Base-by-base conservation (phyloP, 2,329 filamentous ascomycete genomes). In the Aquanectria penicillioides region DNA sequence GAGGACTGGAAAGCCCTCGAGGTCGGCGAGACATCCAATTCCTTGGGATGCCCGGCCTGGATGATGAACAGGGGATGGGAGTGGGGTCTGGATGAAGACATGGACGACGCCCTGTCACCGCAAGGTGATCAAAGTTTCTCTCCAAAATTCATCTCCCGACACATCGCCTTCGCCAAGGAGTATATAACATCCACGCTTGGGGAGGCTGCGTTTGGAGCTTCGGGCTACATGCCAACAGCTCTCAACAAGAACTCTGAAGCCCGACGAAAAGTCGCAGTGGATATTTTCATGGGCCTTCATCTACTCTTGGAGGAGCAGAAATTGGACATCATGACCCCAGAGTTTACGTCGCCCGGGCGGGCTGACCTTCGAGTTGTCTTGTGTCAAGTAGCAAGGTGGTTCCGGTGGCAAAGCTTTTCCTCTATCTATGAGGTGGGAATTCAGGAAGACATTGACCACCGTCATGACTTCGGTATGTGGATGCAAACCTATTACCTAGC, bases 241-340 rank as follows among this genome's bases (percentile, higher is more conserved):
- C 56, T 78, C 3, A 75, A 75, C 44, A 77, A 83, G 48, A 84
- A 81, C 52, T 78, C 83, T 31, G 85, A 86, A 55, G 81, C 82
- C 46, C 84, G 87, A 37, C 81, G 84, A 54, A 88, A 82, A 69
- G 77, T 87, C 52, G 82, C 90, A 28, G 79, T 89, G 71, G 85
- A 91, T 69, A 82, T 91, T 48, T 84, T 94, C 31, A 80, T 96
- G 63, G 90, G 86, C 1, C 80, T 99, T 11, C 95, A 99, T 76
- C 81, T 98, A 3, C 80, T 97, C n/a, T 84, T 91, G 0, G 94
- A 99, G 73, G 95, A 99, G 73, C 84, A 91, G 62, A 98, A 97
- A 71, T 83, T 99, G 2, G 87, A 92, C 60, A 84, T 89, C 5
- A 80, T 82, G 61, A 75, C 75, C 0, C 76, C 80, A 0, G 80